Evolutionary conservation across 495 filamentous ascomycete species (phyloP).

Genomic region (Xylona heveae): DNA sequence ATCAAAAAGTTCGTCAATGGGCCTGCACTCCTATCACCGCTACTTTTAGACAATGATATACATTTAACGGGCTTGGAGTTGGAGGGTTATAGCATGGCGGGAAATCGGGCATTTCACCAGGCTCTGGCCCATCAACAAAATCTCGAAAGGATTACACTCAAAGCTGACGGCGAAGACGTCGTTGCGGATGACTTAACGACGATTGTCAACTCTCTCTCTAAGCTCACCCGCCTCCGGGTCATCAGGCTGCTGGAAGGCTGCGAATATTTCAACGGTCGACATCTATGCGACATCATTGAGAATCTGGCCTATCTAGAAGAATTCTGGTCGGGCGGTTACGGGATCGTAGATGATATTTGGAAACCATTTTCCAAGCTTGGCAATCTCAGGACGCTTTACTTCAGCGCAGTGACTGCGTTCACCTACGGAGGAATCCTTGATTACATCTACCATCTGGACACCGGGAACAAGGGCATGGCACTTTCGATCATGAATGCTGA

Average conservation of each 20-base stretch:
- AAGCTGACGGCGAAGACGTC: constrained; percentile 26
- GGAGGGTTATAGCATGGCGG: constrained; percentile 22
- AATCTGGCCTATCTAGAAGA: constrained; percentile 28
- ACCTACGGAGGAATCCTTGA: constrained; percentile 14
- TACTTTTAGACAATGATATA: constrained; percentile 28
- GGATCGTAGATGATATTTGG: constrained; percentile 29
- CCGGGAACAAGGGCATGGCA: constrained; percentile 13
- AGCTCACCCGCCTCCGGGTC: constrained; percentile 24
- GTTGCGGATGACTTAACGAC: constrained; percentile 23
- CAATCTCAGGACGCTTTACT: constrained; percentile 13
- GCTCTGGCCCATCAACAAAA: constrained; percentile 25
- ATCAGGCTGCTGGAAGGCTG: constrained; percentile 30
- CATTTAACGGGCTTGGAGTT: constrained; percentile 25
- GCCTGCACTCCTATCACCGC: constrained; percentile 26
- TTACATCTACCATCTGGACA: constrained; percentile 14
- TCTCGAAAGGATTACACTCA: constrained; percentile 24
- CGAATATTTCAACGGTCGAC: constrained; percentile 26
- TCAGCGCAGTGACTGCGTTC: constrained; percentile 17
- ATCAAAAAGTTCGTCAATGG: constrained; percentile 28
- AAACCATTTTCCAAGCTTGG: constrained; percentile 15
- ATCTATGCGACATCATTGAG: constrained; percentile 27
- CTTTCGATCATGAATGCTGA: constrained; percentile 17
- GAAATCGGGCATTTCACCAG: constrained; percentile 26
- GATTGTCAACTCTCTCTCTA: constrained; percentile 24
- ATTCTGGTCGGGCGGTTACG: constrained; percentile 31